Percentiles rank a stretch among this genome's conserved stretches.
Evolutionary conservation across 768 basidiomycete species (phyloP).

Genomic region (Tricholoma bakamatsutake): DNA sequence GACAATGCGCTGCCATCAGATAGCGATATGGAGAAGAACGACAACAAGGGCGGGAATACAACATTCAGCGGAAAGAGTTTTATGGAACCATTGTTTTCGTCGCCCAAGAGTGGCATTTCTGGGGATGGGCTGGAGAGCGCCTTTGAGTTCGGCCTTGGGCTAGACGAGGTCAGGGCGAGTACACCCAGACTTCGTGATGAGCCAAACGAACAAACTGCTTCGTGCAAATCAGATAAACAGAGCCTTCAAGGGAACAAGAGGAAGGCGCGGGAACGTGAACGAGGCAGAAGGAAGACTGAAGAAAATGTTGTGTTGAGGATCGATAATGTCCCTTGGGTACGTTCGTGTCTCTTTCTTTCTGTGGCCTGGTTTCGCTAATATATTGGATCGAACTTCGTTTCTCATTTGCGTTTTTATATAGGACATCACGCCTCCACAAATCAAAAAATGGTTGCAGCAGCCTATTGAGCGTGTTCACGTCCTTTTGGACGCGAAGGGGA

Average conservation of each 20-base stretch:
- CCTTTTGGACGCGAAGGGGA: conserved; percentile 74
- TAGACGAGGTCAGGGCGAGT: conserved; percentile 32
- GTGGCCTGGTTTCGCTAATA: background rate
- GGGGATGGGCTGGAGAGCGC: conserved; percentile 29
- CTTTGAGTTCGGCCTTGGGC: conserved; percentile 37
- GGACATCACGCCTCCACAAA: conserved; percentile 81
- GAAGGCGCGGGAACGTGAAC: conserved; percentile 4
- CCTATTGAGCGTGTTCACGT: conserved; percentile 70
- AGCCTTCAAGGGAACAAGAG: conserved; percentile 3
- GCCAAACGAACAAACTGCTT: conserved; percentile 2
- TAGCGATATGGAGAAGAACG: background rate
- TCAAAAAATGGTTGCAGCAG: conserved; percentile 63
- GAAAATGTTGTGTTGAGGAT: conserved; percentile 68
- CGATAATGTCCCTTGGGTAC: conserved; percentile 87
- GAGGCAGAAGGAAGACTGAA: conserved; percentile 15
- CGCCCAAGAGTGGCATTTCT: conserved; percentile 20
- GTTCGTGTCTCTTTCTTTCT: conserved; percentile 13
- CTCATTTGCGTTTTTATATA: conserved; percentile 20
- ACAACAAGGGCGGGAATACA: conserved; percentile 13
- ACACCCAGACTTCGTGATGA: conserved; percentile 35
- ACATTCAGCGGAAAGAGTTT: conserved; percentile 18
- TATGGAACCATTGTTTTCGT: conserved; percentile 31
- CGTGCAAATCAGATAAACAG: background rate
- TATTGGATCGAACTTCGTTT: background rate
- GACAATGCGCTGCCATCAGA: conserved; percentile 1